Percentiles rank a stretch among this genome's conserved stretches.
These are phyloP conservation scores for Hymenochaete sp. DNA, from an alignment of 1,284 basidiomycete species.

Conservation along the genomic window DNA sequence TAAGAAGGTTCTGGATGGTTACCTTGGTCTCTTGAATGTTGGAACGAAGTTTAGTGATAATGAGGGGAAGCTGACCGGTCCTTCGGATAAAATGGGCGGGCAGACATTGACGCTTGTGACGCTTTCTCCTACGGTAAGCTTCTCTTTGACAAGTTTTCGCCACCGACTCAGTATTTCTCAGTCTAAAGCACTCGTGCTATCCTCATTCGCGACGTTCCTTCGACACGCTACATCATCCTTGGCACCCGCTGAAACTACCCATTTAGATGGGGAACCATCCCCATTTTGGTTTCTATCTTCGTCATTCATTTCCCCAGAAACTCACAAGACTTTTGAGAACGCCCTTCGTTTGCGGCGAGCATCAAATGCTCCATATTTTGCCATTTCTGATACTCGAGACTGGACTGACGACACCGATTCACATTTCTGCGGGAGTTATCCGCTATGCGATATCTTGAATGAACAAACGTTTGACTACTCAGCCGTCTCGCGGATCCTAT, in stretches of 20 bases:
- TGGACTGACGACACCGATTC: constrained; percentile 19
- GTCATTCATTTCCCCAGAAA: constrained; percentile 39
- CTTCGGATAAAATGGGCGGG: constrained; percentile 33
- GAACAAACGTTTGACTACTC: neutral
- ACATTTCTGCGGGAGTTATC: constrained; percentile 20
- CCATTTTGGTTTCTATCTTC: constrained; percentile 44
- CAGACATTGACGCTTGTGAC: constrained; percentile 56
- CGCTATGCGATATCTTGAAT: neutral
- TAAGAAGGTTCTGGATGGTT: constrained; percentile 61
- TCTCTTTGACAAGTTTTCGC: neutral
- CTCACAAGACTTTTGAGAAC: constrained; percentile 41
- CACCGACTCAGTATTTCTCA: constrained; percentile 23
- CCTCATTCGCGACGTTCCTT: constrained; percentile 55
- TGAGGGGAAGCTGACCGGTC: constrained; percentile 23
- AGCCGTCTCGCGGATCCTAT: constrained; percentile 8
- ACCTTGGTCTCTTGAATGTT: constrained; percentile 62
- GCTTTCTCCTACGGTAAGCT: constrained; percentile 51
- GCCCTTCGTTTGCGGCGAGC: constrained; percentile 26
- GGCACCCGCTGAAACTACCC: neutral
- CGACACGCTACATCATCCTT: constrained; percentile 25
- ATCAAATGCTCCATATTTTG: too few relatives aligned
- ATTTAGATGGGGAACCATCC: constrained; percentile 9
- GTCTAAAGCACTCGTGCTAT: constrained; percentile 56
- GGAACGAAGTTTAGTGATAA: constrained; percentile 52
- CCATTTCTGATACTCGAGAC: neutral